Evolutionary conservation across 2,329 filamentous ascomycete species (phyloP).

Genomic region (Phialophora verrucosa): DNA sequence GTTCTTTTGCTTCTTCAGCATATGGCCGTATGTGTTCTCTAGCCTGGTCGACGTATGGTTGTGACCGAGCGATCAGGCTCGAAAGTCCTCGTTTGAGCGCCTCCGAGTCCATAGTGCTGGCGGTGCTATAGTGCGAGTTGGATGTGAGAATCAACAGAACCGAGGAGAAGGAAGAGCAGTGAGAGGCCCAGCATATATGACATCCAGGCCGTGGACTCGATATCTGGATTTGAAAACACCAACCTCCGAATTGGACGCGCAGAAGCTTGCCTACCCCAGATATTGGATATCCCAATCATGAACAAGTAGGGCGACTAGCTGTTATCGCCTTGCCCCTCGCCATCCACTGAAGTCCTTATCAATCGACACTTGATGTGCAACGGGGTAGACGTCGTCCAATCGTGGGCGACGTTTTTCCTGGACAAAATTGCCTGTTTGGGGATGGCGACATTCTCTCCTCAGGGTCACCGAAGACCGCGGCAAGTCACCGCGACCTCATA

Average conservation of each 20-base stretch:
- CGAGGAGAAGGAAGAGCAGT: neutral
- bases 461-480: constrained; percentile 8
- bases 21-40: constrained; percentile 9
- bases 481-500: constrained; percentile 25
- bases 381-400: constrained; percentile 26
- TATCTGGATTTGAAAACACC: constrained; percentile 23
- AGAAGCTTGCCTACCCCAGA: constrained; percentile 8
- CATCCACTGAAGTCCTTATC: constrained; percentile 30
- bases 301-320: neutral
- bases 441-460: constrained; percentile 24
- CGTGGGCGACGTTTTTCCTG: constrained; percentile 8
- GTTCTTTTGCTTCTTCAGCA: neutral
- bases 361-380: constrained; percentile 24
- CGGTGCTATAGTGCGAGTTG: neutral
- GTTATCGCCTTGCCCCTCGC: constrained; percentile 20
- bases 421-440: constrained; percentile 30
- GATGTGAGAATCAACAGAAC: neutral
- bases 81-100: constrained; percentile 22
- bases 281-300: neutral
- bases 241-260: constrained; percentile 3
- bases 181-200: constrained; percentile 18
- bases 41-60: constrained; percentile 31
- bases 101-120: constrained; percentile 25
- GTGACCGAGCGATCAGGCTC: constrained; percentile 30
- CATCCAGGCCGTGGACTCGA: constrained; percentile 12